phyloP scores from a whole-genome alignment of 2,329 filamentous ascomycete genomes.

The Xylariaceae sp. region DNA sequence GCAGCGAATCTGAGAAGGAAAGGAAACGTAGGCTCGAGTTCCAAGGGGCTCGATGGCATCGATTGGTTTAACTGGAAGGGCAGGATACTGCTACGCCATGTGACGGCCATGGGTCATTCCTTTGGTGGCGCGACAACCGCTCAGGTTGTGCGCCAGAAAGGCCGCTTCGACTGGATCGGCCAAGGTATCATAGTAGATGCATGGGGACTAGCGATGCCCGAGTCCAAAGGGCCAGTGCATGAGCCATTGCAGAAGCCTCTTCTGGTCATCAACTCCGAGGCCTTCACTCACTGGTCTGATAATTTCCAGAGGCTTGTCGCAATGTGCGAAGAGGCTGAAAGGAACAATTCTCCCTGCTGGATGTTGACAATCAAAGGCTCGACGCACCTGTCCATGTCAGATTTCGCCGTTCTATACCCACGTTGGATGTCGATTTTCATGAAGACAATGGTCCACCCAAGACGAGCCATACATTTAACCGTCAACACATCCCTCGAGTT shows the following conservation, averaged over 20 bases:
- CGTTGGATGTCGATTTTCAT: conserved; percentile 51
- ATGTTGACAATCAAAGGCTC: conserved; percentile 52
- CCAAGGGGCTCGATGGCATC: conserved; percentile 50
- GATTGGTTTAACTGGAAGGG: conserved; percentile 53
- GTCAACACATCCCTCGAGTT: conserved; percentile 60
- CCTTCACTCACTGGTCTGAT: conserved; percentile 63
- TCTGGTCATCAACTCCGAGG: conserved; percentile 60
- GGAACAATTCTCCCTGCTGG: conserved; percentile 42
- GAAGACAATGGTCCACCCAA: conserved; percentile 59
- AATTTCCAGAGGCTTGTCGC: conserved; percentile 55
- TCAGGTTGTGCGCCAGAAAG: conserved; percentile 50
- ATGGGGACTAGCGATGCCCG: conserved; percentile 51
- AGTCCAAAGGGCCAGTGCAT: conserved; percentile 36
- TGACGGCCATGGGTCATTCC: conserved; percentile 60
- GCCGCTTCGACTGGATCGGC: conserved; percentile 51
- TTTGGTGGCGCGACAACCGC: conserved; percentile 62
- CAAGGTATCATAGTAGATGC: conserved; percentile 63
- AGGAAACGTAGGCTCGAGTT: conserved; percentile 55
- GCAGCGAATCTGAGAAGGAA: conserved; percentile 49
- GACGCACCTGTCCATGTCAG: conserved; percentile 60
- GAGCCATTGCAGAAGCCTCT: conserved; percentile 48
- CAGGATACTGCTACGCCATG: conserved; percentile 49
- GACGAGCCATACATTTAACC: conserved; percentile 58
- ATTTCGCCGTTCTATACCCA: conserved; percentile 61
- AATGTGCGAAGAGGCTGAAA: conserved; percentile 51